Evolutionary conservation across 148 eudicot genomes (phyloP).

Genomic region (Camellia lanceoleosa): DNA sequence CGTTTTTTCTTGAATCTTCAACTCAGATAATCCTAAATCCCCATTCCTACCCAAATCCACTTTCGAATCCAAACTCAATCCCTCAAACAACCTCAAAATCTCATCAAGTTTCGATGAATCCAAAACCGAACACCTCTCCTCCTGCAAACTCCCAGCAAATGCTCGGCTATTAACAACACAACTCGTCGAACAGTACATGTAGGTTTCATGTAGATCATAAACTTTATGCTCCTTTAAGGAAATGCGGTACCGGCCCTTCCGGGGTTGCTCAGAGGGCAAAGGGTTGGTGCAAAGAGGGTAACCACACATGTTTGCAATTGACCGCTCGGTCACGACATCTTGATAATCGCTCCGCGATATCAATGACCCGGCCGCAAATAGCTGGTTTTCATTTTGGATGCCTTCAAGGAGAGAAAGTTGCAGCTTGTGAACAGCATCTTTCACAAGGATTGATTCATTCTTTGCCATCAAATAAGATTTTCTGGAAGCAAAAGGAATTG

Average conservation of each 20-base stretch:
- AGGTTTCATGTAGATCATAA: conserved; percentile 84
- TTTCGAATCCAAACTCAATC: conserved; percentile 29
- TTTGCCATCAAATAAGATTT: conserved; percentile 41
- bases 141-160: conserved; percentile 60
- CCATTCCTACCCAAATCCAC: conserved; percentile 39
- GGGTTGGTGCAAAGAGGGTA: conserved; percentile 73
- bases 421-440: conserved; percentile 66
- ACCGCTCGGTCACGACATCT: conserved; percentile 81
- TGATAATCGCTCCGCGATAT: conserved; percentile 64
- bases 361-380: conserved; percentile 68
- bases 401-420: conserved; percentile 77
- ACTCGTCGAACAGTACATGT: conserved; percentile 64
- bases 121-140: conserved; percentile 54
- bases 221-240: conserved; percentile 88
- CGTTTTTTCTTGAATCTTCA: conserved; percentile 70
- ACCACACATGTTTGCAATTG: conserved; percentile 66
- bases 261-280: conserved; percentile 52
- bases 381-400: conserved; percentile 50
- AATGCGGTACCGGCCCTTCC: conserved; percentile 73
- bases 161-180: conserved; percentile 74
- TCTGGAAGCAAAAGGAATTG: neutral
- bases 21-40: conserved; percentile 41
- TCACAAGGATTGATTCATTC: conserved; percentile 33
- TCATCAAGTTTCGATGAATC: conserved; percentile 45
- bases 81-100: conserved; percentile 54